Evolutionary conservation across 768 basidiomycete genomes (phyloP).

Genomic region (Tephrocybe sp.): DNA sequence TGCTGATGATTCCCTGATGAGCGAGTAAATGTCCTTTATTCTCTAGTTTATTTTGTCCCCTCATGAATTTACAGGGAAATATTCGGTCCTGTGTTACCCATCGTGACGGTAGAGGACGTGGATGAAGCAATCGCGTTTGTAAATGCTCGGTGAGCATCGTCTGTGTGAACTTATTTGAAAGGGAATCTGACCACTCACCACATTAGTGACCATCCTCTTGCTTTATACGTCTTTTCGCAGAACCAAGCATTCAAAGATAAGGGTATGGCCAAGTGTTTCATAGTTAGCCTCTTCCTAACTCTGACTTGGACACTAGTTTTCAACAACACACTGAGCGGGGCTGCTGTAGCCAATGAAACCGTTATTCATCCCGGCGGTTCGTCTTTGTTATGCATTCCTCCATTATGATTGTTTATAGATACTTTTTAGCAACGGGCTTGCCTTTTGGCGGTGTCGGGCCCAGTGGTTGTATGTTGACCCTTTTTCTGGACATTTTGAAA

Average conservation of each 20-base stretch:
- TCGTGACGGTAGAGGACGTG: slow-evolving; percentile 66
- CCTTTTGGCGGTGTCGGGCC: slow-evolving; percentile 27
- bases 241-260: slow-evolving; percentile 57
- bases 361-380: slow-evolving; percentile 58
- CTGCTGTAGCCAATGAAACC: slow-evolving; percentile 66
- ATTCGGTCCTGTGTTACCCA: slow-evolving; percentile 79
- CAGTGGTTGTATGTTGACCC: slow-evolving; percentile 52
- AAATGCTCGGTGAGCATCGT: slow-evolving; percentile 45
- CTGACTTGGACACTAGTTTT: slow-evolving; percentile 43
- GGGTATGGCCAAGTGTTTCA: slow-evolving; percentile 33
- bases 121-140: slow-evolving; percentile 73
- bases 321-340: slow-evolving; percentile 68
- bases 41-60: neutral
- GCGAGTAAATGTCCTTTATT: slow-evolving; percentile 47
- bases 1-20: slow-evolving; percentile 69
- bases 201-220: slow-evolving; percentile 66
- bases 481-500: neutral
- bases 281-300: neutral
- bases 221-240: slow-evolving; percentile 74
- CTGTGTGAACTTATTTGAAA: neutral
- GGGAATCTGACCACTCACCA: neutral
- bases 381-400: slow-evolving; percentile 16
- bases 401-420: neutral
- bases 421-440: slow-evolving; percentile 19
- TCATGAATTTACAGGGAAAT: slow-evolving; percentile 53